Base-by-base conservation (phyloP, 306 rosid genomes). In the Sesbania bispinosa region DNA sequence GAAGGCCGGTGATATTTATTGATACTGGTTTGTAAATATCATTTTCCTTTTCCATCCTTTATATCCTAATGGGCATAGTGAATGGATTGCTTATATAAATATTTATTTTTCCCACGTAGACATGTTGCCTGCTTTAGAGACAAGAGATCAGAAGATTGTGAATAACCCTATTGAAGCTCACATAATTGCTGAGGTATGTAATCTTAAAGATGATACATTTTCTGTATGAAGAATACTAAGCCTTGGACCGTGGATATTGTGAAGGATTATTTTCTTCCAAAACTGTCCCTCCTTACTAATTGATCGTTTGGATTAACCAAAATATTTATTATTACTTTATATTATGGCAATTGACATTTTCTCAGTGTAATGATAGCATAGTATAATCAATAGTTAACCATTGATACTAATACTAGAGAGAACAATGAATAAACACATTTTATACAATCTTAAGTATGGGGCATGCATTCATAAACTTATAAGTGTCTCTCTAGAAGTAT, bases 161-260 rank as follows among this genome's bases (percentile, higher is more conserved):
- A 89, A 85, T 74, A 94, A 94, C 75, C 97, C 92, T 4, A 66
- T 73, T 80, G 98, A 94, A 86, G 97, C 95, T 85, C 79, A 76
- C 74, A 87, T 94, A 78, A 75, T 87, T 20, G 82, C 80, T 18
- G 84, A 89, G 96, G 98, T 94, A 74, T 67, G 82, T 59, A 26
- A 38, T 43, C 62, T 74, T 38, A 66, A 16, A 36, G 46, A 62
- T 19, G 6, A 38, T 32, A 33, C 19, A 50, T 61, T 62, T 63
- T 46, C 24, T 33, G n/a, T 59, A 32, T 45, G 65, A 48, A 76
- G 60, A 60, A 13, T 51, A 30, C 33, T 21, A 41, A 71, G 33
- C 74, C 21, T 59, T 71, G 39, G 71, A 51, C 71, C 24, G 2
- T 51, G 54, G 19, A 26, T 26, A n/a, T 62, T 50, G 10, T 60